Conservation (phyloP, 371 early-diverging fungal genomes). For the Rhizopus delemar region DNA sequence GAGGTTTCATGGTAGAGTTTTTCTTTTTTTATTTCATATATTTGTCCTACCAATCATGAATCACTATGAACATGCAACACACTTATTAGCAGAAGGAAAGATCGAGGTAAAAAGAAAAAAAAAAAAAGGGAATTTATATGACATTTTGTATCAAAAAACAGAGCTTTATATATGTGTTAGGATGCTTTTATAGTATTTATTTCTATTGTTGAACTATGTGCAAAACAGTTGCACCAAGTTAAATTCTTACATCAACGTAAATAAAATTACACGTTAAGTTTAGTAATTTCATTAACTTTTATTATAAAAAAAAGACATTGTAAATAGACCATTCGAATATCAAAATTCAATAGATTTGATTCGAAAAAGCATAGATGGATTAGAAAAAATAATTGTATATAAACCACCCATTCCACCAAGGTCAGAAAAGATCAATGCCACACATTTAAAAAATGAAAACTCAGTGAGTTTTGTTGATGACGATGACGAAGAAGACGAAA, state of each 20-base stretch:
- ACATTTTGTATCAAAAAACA: too few species aligned
- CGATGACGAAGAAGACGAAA: slow-evolving; percentile 45
- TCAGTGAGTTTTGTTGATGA: slow-evolving; percentile 45
- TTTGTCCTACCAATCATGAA: too few species aligned
- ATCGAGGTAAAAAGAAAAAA: background rate
- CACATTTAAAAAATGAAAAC: slow-evolving; percentile 32
- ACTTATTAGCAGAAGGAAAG: background rate
- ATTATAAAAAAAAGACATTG: slow-evolving; percentile 26
- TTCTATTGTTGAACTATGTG: slow-evolving; percentile 36
- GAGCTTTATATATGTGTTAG: slow-evolving; percentile 9
- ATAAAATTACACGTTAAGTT: background rate
- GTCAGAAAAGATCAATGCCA: slow-evolving; percentile 15
- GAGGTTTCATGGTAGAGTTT: too few species aligned
- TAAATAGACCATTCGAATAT: slow-evolving; percentile 35
- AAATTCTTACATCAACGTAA: slow-evolving; percentile 51
- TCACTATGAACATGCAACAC: background rate
- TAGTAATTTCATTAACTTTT: background rate
- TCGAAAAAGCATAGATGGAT: slow-evolving; percentile 34
- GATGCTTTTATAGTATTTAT: slow-evolving; percentile 49
- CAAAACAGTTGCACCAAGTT: slow-evolving; percentile 39
- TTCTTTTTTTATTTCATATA: too few species aligned
- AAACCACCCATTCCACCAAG: slow-evolving; percentile 36
- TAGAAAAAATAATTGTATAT: slow-evolving; percentile 39
- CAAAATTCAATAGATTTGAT: slow-evolving; percentile 33
- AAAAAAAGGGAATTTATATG: too few species aligned